These are phyloP conservation scores for Fusarium anguioides DNA, from an alignment of 2,329 filamentous ascomycete species.

Conservation along the genomic window DNA sequence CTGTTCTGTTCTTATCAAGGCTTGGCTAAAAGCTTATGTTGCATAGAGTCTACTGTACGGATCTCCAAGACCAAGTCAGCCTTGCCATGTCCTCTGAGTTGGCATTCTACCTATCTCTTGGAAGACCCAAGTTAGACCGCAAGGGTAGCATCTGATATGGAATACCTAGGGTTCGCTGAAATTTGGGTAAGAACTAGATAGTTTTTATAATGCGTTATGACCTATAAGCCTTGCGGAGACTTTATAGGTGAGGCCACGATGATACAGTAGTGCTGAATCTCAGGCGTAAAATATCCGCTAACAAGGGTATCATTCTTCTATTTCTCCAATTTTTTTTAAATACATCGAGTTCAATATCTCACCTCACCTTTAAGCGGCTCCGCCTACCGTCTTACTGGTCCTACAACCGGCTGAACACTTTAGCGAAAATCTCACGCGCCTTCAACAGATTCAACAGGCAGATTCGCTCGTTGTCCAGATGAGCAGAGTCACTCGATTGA, in stretches of 20 bases:
- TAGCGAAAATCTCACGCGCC: conserved; percentile 89
- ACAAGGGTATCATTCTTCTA: conserved; percentile 35
- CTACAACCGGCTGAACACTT: conserved; percentile 79
- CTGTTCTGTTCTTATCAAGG: not conserved
- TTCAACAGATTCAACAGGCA: conserved; percentile 88
- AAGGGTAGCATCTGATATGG: too few relatives aligned
- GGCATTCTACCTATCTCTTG: too few relatives aligned
- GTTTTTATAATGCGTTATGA: too few relatives aligned
- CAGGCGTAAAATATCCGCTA: not conserved
- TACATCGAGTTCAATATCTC: conserved; percentile 5
- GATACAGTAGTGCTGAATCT: not conserved
- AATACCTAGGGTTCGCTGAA: too few relatives aligned
- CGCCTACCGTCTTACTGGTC: not conserved
- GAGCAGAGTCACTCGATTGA: conserved; percentile 91
- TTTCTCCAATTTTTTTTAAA: conserved; percentile 9
- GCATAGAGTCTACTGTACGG: too few relatives aligned
- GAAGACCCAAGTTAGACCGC: too few relatives aligned
- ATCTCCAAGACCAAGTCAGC: not conserved
- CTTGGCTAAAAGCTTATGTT: conserved; percentile 4
- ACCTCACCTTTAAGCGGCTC: not conserved
- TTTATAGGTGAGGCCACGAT: not conserved
- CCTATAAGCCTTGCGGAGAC: too few relatives aligned
- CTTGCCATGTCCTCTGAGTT: not conserved
- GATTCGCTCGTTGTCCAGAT: conserved; percentile 95
- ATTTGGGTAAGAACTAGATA: too few relatives aligned